phyloP scores from a whole-genome alignment of 192 early-diverging fungal genomes.

The Coemansia pectinata region DNA sequence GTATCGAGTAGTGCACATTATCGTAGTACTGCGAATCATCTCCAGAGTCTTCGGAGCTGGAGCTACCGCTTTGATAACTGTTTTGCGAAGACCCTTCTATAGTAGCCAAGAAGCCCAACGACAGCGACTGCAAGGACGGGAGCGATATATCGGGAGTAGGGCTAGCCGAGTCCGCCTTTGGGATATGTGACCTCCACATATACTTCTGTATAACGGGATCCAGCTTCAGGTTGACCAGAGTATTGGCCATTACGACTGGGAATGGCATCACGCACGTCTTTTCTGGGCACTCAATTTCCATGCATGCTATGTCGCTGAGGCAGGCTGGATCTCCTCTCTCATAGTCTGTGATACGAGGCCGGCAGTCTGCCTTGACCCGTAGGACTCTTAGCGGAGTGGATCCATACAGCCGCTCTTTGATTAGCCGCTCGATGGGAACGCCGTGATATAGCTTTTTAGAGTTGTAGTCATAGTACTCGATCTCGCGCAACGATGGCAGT shows the following conservation, averaged over 20 bases:
- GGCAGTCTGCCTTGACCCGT: background rate
- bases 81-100: background rate
- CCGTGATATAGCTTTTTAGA: background rate
- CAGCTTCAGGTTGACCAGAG: conserved; percentile 14
- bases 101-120: background rate
- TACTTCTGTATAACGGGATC: background rate
- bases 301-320: background rate
- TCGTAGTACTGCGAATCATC: background rate
- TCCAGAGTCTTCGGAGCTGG: background rate
- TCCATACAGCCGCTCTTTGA: conserved; percentile 12
- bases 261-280: background rate
- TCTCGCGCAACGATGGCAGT: conserved; percentile 12
- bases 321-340: background rate
- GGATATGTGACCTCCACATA: background rate
- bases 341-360: background rate
- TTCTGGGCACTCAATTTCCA: background rate
- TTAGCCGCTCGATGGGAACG: conserved; percentile 1
- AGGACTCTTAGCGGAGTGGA: background rate
- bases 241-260: background rate
- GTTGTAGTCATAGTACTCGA: background rate
- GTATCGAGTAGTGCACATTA: background rate
- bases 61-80: too few species aligned
- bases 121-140: conserved; percentile 5
- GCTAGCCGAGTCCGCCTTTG: background rate
- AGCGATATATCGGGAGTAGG: background rate